Base-by-base conservation (phyloP, 1,284 basidiomycete genomes). In the Agaricales sp. region DNA sequence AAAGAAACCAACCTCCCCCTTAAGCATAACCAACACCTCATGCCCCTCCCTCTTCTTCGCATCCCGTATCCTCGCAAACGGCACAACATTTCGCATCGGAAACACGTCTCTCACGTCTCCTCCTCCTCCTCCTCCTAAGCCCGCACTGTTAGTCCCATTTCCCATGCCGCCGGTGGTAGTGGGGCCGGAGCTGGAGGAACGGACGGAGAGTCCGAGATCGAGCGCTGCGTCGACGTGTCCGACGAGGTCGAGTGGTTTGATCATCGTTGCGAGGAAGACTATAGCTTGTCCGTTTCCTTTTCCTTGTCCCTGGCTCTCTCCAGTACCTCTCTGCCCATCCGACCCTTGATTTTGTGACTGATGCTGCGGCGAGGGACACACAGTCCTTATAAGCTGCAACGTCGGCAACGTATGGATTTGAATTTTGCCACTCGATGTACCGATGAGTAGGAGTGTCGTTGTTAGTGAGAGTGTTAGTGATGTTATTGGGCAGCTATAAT, bases 171-270 rank as follows among this genome's bases (percentile, higher is more conserved):
- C 67, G 48, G 86, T 63, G 20, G 69, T 75, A n/a, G n/a, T n/a
- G n/a, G n/a, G n/a, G 12, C 12, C 30, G 12, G 30, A 37, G 16
- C 12, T 12, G 11, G 30, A 37, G 12, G 30, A 37, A 37, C 12
- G 30, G 16, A 16, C 12, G 16, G 16, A 12, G 26, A 80, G 63
- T 11, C 16, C 18, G 43, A 74, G 58, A n/a, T 35, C n/a, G 11
- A 35, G 30, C 30, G 8, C 11, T n/a, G 30, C 11, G 52, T 71
- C 80, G 50, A 86, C 69, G 58, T 90, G 86, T 0, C 87, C 86
- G 39, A 89, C 71, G 25, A 95, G 74, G 61, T 96, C 93, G 6
- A 80, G 74, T 1, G 92, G 92, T 53, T 85, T 84, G 26, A 92
- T 70, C 66, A 95, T 74, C 1, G 87, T 86, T 26, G 74, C 67